A percentile compares a stretch with the other conserved stretches of the same genome.
Conservation (phyloP, 108 stramenopile species). For the Cyclotella sp. region DNA sequence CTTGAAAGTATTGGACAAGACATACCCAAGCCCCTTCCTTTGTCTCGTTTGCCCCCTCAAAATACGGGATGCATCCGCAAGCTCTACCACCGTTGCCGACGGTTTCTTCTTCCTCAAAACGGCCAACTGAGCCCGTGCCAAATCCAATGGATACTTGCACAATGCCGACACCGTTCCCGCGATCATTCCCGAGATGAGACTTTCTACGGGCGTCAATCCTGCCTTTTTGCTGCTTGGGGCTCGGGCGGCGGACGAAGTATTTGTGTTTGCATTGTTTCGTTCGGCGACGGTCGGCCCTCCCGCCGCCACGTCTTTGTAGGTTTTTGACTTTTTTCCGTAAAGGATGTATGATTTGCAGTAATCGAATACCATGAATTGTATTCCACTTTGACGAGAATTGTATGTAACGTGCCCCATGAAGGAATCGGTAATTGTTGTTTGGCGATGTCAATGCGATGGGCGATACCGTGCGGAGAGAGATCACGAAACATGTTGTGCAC, state of each 20-base stretch:
- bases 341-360: constrained; percentile 73
- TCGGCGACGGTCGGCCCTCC: not conserved
- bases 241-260: not conserved
- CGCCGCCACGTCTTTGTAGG: not conserved
- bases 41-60: not conserved
- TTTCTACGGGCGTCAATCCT: constrained; percentile 87
- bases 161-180: constrained; percentile 91
- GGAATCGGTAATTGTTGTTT: no score
- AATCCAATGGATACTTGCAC: constrained; percentile 95
- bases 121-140: constrained; percentile 94
- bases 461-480: no score
- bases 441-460: no score
- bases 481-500: no score
- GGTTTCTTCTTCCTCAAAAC: constrained; percentile 70
- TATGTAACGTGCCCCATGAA: no score
- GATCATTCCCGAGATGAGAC: constrained; percentile 79
- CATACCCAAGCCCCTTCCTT: constrained; percentile 30
- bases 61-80: not conserved
- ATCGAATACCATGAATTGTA: constrained; percentile 98
- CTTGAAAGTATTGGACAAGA: constrained; percentile 20
- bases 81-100: not conserved
- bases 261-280: constrained; percentile 6
- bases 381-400: constrained; percentile 49
- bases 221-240: constrained; percentile 18
- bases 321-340: constrained; percentile 20